These are phyloP conservation scores for Acanthamoeba rhysodes DNA, from an alignment of 208 protist genomes.

Conservation along the genomic window DNA sequence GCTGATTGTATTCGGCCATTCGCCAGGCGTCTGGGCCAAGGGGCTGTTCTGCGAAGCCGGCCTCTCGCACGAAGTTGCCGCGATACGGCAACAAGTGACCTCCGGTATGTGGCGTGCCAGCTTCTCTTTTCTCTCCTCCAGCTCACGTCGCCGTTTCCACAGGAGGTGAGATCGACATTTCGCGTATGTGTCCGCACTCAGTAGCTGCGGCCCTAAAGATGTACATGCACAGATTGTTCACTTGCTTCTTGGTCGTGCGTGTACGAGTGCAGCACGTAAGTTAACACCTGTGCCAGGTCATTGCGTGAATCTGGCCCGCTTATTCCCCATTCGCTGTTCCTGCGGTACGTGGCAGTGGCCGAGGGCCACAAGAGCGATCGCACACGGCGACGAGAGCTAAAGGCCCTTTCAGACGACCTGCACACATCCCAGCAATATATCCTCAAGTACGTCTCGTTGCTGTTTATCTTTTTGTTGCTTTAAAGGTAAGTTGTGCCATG, in stretches of 20 bases:
- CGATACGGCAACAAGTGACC: neutral
- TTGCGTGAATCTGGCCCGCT: neutral
- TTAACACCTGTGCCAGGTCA: neutral
- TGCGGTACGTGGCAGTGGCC: conserved; percentile 32
- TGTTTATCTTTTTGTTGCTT: neutral
- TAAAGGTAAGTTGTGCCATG: too few relatives aligned
- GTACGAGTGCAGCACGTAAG: neutral
- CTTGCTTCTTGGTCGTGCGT: neutral
- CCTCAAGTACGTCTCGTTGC: neutral
- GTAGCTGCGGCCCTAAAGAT: neutral
- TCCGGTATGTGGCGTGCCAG: neutral
- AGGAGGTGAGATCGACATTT: neutral
- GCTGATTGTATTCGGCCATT: neutral
- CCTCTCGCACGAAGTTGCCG: neutral
- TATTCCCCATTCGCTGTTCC: neutral
- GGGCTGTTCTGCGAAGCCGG: conserved; percentile 2
- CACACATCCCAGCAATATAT: neutral
- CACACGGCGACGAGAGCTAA: neutral
- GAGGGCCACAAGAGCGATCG: conserved; percentile 26
- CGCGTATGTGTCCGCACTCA: neutral
- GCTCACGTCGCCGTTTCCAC: neutral
- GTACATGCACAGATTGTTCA: neutral
- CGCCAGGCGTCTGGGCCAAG: neutral
- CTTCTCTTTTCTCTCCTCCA: neutral
- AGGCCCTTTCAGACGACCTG: neutral